phyloP scores from a whole-genome alignment of 331 rosid genomes.

The Malus hybrid region DNA sequence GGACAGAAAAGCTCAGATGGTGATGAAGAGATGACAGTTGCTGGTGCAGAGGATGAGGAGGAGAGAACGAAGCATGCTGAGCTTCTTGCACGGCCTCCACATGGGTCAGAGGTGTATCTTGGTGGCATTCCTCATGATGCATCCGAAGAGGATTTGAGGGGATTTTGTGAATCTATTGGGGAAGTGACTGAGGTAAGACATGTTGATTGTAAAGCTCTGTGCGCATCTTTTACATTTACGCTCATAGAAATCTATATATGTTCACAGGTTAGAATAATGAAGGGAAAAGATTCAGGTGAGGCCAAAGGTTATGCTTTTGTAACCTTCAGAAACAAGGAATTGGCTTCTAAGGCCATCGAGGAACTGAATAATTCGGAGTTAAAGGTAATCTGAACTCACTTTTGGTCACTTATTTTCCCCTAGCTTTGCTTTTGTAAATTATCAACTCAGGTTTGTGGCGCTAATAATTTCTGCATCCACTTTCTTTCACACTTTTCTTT shows the following conservation, averaged over 20 bases:
- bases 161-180: conserved; percentile 57
- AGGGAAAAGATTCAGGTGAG: conserved; percentile 47
- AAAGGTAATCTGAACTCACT: conserved; percentile 29
- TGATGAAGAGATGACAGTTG: conserved; percentile 25
- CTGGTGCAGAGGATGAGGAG: conserved; percentile 17
- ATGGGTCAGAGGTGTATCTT: conserved; percentile 66
- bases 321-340: conserved; percentile 58
- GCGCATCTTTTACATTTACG: neutral
- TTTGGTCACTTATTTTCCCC: conserved; percentile 2
- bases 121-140: conserved; percentile 55
- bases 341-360: conserved; percentile 62
- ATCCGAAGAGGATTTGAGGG: conserved; percentile 54
- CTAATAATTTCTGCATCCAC: neutral
- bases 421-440: neutral
- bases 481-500: neutral
- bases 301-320: conserved; percentile 62
- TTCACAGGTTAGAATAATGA: conserved; percentile 59
- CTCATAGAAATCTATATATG: conserved; percentile 12
- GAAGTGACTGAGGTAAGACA: conserved; percentile 52
- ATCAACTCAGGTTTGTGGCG: neutral
- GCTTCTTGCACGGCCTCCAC: conserved; percentile 75
- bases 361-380: conserved; percentile 48
- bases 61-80: conserved; percentile 48
- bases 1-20: conserved; percentile 4
- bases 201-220: conserved; percentile 1